Conservation (phyloP, 805 yeast species). For the Saturnispora ahearnii region DNA sequence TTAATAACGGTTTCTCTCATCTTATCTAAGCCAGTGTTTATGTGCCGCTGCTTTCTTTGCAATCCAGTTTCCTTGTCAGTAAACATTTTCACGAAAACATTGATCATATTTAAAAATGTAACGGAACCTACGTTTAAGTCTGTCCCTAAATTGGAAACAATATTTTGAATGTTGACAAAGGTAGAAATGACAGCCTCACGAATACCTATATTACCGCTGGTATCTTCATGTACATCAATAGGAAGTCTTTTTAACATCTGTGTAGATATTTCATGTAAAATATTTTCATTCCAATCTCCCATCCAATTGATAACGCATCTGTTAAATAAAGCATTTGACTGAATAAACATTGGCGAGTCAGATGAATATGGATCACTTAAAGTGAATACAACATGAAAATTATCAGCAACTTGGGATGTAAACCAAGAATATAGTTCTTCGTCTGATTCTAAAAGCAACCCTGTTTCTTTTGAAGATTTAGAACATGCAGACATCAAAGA, state of each 20-base stretch:
- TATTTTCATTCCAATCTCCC: conserved; percentile 64
- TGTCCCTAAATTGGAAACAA: background rate
- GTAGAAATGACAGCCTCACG: conserved; percentile 37
- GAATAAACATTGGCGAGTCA: conserved; percentile 37
- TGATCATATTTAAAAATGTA: conserved; percentile 50
- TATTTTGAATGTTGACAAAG: conserved; percentile 38
- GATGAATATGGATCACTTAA: conserved; percentile 43
- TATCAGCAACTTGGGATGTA: conserved; percentile 50
- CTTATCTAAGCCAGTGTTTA: conserved; percentile 64
- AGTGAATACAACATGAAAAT: conserved; percentile 78
- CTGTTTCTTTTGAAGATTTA: conserved; percentile 49
- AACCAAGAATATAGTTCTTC: conserved; percentile 76
- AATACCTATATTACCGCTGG: conserved; percentile 22
- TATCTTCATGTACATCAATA: conserved; percentile 39
- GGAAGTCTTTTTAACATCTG: conserved; percentile 32
- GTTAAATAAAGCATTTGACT: conserved; percentile 85
- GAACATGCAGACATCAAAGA: conserved; percentile 45
- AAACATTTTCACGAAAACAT: conserved; percentile 37
- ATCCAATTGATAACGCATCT: conserved; percentile 85
- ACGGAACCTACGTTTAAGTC: conserved; percentile 15
- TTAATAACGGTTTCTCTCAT: conserved; percentile 67
- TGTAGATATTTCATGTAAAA: conserved; percentile 43
- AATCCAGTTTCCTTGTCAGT: conserved; percentile 36
- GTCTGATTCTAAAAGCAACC: conserved; percentile 52
- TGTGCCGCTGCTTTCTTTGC: conserved; percentile 62